A percentile compares a stretch with the other conserved stretches of the same genome.
Evolutionary conservation across 805 yeast genomes (phyloP).

Genomic region (Zygoascus tannicola): DNA sequence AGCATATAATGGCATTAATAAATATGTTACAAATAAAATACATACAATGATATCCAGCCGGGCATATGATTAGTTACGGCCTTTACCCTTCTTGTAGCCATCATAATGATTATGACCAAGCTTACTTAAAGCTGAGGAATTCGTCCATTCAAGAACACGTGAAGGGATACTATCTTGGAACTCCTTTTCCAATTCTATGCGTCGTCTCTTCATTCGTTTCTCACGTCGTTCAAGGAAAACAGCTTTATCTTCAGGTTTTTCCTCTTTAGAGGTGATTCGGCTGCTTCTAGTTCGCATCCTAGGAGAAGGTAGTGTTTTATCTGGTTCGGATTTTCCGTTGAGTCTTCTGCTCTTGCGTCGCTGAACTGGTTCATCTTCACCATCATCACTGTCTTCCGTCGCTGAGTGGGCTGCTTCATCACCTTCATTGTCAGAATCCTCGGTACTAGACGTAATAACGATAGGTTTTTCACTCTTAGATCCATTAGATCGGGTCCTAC

Average conservation of each 20-base stretch:
- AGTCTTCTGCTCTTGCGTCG: slow-evolving; percentile 9
- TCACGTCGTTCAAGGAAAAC: background rate
- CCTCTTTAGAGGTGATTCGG: background rate
- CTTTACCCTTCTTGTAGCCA: slow-evolving; percentile 18
- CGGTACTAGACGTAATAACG: slow-evolving; percentile 1
- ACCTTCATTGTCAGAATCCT: slow-evolving; percentile 9
- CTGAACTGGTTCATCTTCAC: slow-evolving; percentile 8
- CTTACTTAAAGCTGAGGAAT: slow-evolving; percentile 15
- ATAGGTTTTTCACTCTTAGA: too few relatives aligned
- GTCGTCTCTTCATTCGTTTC: background rate
- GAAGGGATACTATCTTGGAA: slow-evolving; percentile 10
- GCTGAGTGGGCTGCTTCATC: slow-evolving; percentile 23
- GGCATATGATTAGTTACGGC: background rate
- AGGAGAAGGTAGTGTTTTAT: slow-evolving; percentile 1
- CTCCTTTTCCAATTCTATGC: slow-evolving; percentile 12
- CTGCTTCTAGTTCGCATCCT: background rate
- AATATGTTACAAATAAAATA: background rate
- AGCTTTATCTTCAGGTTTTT: slow-evolving; percentile 5
- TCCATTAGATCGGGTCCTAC: too few relatives aligned
- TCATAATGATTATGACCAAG: slow-evolving; percentile 26
- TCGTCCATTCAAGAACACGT: slow-evolving; percentile 20
- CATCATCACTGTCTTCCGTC: slow-evolving; percentile 35
- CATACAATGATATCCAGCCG: background rate
- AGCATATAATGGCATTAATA: background rate
- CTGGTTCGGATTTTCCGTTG: background rate